Base-by-base conservation (phyloP, 148 eudicot species). In the Spergularia bocconei region DNA sequence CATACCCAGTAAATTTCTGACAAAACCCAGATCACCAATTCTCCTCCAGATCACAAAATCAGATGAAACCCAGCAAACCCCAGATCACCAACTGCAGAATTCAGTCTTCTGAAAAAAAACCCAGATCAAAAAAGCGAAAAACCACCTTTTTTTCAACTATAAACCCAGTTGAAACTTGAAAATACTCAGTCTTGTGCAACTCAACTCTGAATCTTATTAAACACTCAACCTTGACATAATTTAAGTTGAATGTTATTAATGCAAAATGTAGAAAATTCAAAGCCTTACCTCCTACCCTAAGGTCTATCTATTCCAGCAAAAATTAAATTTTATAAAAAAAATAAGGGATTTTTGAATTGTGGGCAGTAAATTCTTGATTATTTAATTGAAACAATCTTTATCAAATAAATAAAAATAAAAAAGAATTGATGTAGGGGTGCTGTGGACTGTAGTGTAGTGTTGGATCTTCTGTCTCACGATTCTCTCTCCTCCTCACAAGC, bases 21-120 rank as follows among this genome's bases (percentile, higher is more conserved):
- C 10, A 58, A 67, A 76, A 70, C 83, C 79, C 70, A 80, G 72
- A 80, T 80, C 83, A 50, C 5, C 47, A 61, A 74, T 62, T 36
- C 15, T 47, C 33, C 69, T 54, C 78, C 64, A 78, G 70, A 72
- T 70, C 69, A 76, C 69, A 44, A 68, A 19, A 50, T 47, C 67
- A 69, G 60, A 64, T 33, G 36, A 41, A 55, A 39, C 39, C 71
- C 64, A 55, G 56, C 5, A 47, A 76, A 69, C 68, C 47, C 57
- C 71, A 67, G 73, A 78, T 70, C 70, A 20, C 38, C 8, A 75
- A 65, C 59, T 13, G 11, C 15, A 10, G 50, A 74, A 74, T 74
- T 62, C 41, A 56, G 21, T 8, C 55, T 14, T 8, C 4, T 47
- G 55, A 47, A 59, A 53, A 63, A 41, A 41, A 15, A 78, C 71